Conservation (phyloP, 2,329 filamentous ascomycete species). For the Stylonectria norvegica region DNA sequence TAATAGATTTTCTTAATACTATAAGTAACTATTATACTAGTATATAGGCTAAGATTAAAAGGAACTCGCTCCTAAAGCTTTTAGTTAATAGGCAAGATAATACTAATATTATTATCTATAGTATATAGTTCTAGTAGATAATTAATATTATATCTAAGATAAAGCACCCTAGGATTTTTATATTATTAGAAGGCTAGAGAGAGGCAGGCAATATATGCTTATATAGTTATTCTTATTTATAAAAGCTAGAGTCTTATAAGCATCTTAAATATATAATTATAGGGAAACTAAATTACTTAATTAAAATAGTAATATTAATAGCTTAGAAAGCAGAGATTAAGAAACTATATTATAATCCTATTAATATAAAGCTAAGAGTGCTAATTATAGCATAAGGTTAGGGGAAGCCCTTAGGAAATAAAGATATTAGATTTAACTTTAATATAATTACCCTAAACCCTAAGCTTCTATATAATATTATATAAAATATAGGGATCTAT, state of each 20-base stretch:
- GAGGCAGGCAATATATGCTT: not conserved
- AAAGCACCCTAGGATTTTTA: not conserved
- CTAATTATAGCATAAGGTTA: not conserved
- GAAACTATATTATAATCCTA: not conserved
- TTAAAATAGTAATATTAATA: too few relatives aligned
- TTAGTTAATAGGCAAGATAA: not conserved
- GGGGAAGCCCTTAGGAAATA: not conserved
- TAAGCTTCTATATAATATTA: not conserved
- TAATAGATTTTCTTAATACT: not conserved
- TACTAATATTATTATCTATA: not conserved
- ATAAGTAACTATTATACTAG: not conserved
- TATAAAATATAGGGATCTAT: not conserved
- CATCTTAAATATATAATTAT: not conserved
- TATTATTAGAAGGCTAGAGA: not conserved
- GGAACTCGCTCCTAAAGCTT: not conserved
- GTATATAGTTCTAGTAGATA: not conserved
- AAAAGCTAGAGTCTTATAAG: not conserved
- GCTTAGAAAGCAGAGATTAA: too few relatives aligned
- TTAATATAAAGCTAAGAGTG: not conserved
- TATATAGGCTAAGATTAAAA: not conserved
- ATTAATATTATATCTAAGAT: not conserved
- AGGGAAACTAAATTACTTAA: too few relatives aligned
- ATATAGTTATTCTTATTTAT: not conserved
- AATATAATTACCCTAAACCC: not conserved
- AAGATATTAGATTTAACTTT: too few relatives aligned